These are phyloP conservation scores for Suillus occidentalis DNA, from an alignment of 768 basidiomycete species.

Conservation along the genomic window DNA sequence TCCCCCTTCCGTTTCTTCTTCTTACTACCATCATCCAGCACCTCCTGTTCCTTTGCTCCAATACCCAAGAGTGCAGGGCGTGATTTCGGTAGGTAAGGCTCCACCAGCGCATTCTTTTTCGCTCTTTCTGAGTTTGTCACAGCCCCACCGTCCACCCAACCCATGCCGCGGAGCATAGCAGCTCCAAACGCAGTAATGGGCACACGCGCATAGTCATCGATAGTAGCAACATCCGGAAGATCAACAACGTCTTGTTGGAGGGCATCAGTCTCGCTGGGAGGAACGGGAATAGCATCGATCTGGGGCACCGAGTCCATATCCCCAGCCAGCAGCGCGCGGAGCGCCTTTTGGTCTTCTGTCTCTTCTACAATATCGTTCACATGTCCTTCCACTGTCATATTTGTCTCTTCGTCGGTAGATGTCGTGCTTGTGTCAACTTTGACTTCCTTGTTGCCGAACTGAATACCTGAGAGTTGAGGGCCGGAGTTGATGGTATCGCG, in stretches of 20 bases:
- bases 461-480: conserved; percentile 68
- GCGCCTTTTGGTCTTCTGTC: conserved; percentile 77
- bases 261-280: conserved; percentile 77
- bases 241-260: conserved; percentile 80
- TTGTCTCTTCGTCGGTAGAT: conserved; percentile 16
- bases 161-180: conserved; percentile 94
- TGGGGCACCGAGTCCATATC: conserved; percentile 33
- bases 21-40: conserved; percentile 65
- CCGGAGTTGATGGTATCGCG: conserved; percentile 77
- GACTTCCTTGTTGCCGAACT: conserved; percentile 38
- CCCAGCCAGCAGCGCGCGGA: conserved; percentile 74
- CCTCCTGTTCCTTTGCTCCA: conserved; percentile 86
- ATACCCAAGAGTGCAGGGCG: conserved; percentile 89
- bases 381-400: conserved; percentile 24
- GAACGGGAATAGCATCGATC: conserved; percentile 63
- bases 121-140: conserved; percentile 59
- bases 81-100: conserved; percentile 80
- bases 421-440: conserved; percentile 16
- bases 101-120: conserved; percentile 53
- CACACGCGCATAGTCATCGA: conserved; percentile 86
- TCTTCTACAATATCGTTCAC: conserved; percentile 42
- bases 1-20: conserved; percentile 48
- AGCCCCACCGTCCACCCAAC: conserved; percentile 84
- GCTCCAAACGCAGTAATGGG: conserved; percentile 93
- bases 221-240: conserved; percentile 71